phyloP scores from a whole-genome alignment of 2,329 filamentous ascomycete genomes.

The Cordyceps cateniannulata region DNA sequence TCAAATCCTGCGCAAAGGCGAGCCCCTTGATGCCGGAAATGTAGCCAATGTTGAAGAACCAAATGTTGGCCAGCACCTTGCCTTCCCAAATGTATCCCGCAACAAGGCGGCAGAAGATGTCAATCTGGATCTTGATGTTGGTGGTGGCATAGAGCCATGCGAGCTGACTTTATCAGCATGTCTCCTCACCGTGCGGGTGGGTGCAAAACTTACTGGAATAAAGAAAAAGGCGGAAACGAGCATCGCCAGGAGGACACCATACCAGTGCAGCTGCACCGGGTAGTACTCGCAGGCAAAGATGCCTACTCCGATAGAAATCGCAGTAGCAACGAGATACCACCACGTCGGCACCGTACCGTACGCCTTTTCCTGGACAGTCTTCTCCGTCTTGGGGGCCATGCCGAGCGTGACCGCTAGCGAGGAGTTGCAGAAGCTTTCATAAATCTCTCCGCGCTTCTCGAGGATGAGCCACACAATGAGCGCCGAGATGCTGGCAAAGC shows the following conservation, averaged over 20 bases:
- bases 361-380: constrained; percentile 13
- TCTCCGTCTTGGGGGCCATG: not conserved
- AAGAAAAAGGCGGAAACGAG: constrained; percentile 23
- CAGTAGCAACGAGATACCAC: constrained; percentile 20
- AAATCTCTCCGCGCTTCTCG: constrained; percentile 23
- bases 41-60: constrained; percentile 32
- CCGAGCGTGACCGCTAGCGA: constrained; percentile 1
- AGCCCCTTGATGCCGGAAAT: constrained; percentile 36
- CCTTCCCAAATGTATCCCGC: constrained; percentile 39
- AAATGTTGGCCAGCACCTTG: constrained; percentile 33
- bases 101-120: constrained; percentile 38
- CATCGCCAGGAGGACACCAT: constrained; percentile 24
- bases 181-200: not conserved
- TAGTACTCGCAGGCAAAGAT: constrained; percentile 26
- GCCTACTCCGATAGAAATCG: constrained; percentile 20
- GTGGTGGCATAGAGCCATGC: constrained; percentile 32
- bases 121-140: constrained; percentile 38
- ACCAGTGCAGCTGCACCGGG: constrained; percentile 25
- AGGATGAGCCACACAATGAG: constrained; percentile 26
- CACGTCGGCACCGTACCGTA: constrained; percentile 19
- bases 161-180: constrained; percentile 17
- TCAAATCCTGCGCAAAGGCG: constrained; percentile 37
- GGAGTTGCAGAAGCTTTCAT: constrained; percentile 10
- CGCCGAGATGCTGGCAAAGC: constrained; percentile 43
- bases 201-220: constrained; percentile 19